These are phyloP conservation scores for Cladosporium sp. DNA, from an alignment of 2,329 filamentous ascomycete genomes.

Conservation along the genomic window DNA sequence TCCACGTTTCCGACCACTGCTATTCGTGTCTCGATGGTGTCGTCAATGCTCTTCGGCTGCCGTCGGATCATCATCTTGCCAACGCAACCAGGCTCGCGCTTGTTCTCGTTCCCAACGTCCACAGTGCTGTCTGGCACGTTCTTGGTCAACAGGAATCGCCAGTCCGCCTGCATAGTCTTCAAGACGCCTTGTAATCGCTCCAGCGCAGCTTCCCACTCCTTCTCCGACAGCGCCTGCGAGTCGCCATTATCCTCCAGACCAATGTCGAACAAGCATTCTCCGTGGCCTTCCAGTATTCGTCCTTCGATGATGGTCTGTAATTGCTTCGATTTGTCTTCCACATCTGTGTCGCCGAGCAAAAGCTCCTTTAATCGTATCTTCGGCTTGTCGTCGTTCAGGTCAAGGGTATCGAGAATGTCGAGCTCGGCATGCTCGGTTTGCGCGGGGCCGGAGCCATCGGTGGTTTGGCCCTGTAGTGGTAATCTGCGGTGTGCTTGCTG, in stretches of 20 bases:
- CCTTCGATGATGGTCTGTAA: slow-evolving; percentile 67
- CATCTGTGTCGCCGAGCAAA: slow-evolving; percentile 61
- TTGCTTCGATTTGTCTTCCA: slow-evolving; percentile 57
- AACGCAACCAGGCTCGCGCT: slow-evolving; percentile 72
- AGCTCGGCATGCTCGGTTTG: slow-evolving; percentile 79
- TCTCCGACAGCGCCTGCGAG: slow-evolving; percentile 72
- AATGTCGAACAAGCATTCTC: slow-evolving; percentile 88
- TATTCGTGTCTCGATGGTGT: slow-evolving; percentile 93
- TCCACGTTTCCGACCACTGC: slow-evolving; percentile 98
- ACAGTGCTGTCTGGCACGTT: slow-evolving; percentile 74
- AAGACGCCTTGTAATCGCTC: slow-evolving; percentile 67
- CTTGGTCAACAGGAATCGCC: slow-evolving; percentile 81
- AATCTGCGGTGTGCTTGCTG: slow-evolving; percentile 73
- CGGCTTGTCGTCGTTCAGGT: slow-evolving; percentile 69
- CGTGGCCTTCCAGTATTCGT: slow-evolving; percentile 78
- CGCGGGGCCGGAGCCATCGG: slow-evolving; percentile 52
- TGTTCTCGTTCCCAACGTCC: slow-evolving; percentile 65
- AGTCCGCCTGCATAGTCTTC: slow-evolving; percentile 68
- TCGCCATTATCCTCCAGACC: slow-evolving; percentile 90
- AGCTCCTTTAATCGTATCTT: slow-evolving; percentile 73
- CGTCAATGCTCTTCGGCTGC: slow-evolving; percentile 71
- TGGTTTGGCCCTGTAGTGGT: slow-evolving; percentile 31
- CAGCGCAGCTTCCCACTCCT: slow-evolving; percentile 75
- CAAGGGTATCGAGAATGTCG: slow-evolving; percentile 80
- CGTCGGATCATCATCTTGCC: slow-evolving; percentile 87